phyloP scores from a whole-genome alignment of 192 early-diverging fungal genomes.

The Podila horticola region DNA sequence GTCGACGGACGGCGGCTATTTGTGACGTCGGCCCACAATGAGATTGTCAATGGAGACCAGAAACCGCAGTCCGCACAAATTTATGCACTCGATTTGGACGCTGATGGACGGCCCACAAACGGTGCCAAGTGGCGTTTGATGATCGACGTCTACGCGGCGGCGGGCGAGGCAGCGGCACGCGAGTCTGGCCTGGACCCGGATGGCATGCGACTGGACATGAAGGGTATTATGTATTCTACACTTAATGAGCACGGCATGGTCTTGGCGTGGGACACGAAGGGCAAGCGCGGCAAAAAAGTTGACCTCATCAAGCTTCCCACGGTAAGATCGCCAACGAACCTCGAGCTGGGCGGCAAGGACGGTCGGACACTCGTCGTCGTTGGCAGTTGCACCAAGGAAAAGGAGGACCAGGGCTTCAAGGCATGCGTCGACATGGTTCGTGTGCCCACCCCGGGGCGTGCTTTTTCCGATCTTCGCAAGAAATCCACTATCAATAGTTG shows the following conservation, averaged over 20 bases:
- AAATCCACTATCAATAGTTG: conserved; percentile 3
- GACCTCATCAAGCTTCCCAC: conserved; percentile 16
- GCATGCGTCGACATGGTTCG: conserved; percentile 20
- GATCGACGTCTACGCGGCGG: conserved; percentile 16
- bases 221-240: conserved; percentile 25
- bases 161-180: conserved; percentile 11
- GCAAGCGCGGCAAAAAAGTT: conserved; percentile 17
- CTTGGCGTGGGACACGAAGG: conserved; percentile 24
- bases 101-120: conserved; percentile 5
- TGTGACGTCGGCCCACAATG: conserved; percentile 16
- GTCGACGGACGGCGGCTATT: conserved; percentile 17
- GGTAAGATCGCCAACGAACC: conserved; percentile 19
- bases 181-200: conserved; percentile 18
- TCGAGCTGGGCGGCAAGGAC: conserved; percentile 22
- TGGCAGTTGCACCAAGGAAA: conserved; percentile 20
- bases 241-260: conserved; percentile 14
- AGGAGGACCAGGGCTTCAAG: conserved; percentile 10
- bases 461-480: conserved; percentile 21
- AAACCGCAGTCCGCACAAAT: conserved; percentile 22
- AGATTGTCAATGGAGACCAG: conserved; percentile 10
- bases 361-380: conserved; percentile 22
- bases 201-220: conserved; percentile 23
- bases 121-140: conserved; percentile 22
- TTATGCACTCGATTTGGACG: conserved; percentile 19
- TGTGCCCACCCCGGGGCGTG: conserved; percentile 22